Evolutionary conservation across 768 basidiomycete species (phyloP).

Genomic region (Pulveroboletus sp.): DNA sequence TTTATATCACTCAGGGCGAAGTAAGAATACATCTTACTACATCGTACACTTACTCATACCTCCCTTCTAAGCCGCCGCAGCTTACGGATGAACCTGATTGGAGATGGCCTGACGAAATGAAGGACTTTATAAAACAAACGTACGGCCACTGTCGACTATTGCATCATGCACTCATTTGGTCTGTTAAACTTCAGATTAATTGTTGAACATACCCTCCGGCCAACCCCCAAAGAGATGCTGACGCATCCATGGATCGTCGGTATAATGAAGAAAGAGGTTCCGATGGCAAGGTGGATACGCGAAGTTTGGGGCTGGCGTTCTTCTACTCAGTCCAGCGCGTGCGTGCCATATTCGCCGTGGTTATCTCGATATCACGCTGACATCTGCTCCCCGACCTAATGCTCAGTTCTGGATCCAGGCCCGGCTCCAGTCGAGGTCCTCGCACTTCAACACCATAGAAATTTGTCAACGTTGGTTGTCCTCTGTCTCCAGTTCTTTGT

Average conservation of each 20-base stretch:
- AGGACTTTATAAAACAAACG: constrained; percentile 87
- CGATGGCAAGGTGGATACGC: constrained; percentile 88
- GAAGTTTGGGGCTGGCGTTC: constrained; percentile 80
- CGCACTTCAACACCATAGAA: constrained; percentile 26
- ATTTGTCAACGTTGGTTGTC: background rate
- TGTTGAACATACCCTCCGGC: constrained; percentile 64
- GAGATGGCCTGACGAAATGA: constrained; percentile 80
- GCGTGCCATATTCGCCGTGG: constrained; percentile 2
- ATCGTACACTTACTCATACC: constrained; percentile 16
- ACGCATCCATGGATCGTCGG: constrained; percentile 79
- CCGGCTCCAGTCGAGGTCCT: constrained; percentile 29
- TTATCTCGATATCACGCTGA: background rate
- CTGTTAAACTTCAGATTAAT: constrained; percentile 50
- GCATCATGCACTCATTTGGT: background rate
- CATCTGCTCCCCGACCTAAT: background rate
- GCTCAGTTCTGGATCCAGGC: constrained; percentile 25
- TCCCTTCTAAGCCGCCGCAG: constrained; percentile 61
- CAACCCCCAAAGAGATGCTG: constrained; percentile 81
- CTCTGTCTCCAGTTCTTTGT: constrained; percentile 6
- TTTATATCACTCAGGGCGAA: constrained; percentile 82
- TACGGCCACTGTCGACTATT: constrained; percentile 38
- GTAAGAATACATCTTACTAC: constrained; percentile 35
- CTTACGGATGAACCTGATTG: constrained; percentile 69
- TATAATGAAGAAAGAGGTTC: constrained; percentile 77
- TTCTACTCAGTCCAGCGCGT: constrained; percentile 33